Base-by-base conservation (phyloP, 768 basidiomycete species). In the Gelatoporia subvermispora region DNA sequence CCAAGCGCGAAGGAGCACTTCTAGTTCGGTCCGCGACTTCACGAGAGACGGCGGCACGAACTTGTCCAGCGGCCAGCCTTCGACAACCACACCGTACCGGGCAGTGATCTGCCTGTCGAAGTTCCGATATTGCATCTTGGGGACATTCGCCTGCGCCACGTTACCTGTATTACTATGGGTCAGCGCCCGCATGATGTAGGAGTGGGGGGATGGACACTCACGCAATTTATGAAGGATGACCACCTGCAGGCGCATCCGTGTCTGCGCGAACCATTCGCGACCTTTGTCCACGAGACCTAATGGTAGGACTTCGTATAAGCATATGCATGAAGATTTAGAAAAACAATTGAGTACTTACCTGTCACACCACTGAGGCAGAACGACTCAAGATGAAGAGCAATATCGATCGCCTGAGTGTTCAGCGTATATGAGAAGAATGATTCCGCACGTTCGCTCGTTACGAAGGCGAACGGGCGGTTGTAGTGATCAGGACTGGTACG, bases 31-130 rank as follows among this genome's bases (percentile, higher is more conserved):
- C 17, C 35, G 44, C 10, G 49, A 51, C 13, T 25, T 42, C n/a
- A 61, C 31, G 8, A 36, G 24, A 17, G 57, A 45, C 1, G 59
- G 61, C 8, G 40, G 22, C 10, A n/a, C 35, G 53, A 62, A 59
- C 15, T 45, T 37, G 7, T 28, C 15, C 17, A 59, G 55, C 4
- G 59, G 61, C 61, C 61, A 62, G 43, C 43, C 45, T 23, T 58
- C 51, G 35, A 55, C 11, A 31, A 57, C 47, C 20, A 62, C 45
- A 35, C 53, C 44, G 35, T 54, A 41, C 24, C 8, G 41, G 8
- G 21, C 16, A 8, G 61, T 62, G 45, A 62, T 55, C 39, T 52
- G 48, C 2, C 43, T 23, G 15, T 56, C 55, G 45, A 60, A 60
- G 28, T 55, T 54, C 17, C 28, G 17, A 37, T 62, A 60, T 34